Percentiles rank a stretch among this genome's conserved stretches.
Conservation (phyloP, 805 yeast genomes). For the Maudiozyma bulderi region DNA sequence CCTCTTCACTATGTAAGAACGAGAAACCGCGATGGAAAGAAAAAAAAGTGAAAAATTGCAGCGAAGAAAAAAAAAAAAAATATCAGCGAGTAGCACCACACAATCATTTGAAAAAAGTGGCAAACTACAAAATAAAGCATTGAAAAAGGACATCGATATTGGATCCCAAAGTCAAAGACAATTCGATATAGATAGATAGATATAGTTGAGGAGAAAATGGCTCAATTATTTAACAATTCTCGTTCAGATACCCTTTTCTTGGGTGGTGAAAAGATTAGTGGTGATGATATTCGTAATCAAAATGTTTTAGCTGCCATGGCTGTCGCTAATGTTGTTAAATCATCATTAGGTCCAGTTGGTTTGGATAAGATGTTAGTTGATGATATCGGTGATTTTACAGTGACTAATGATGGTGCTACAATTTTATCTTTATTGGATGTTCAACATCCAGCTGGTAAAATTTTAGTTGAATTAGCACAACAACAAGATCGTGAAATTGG, state of each 20-base stretch:
- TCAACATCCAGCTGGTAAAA: conserved; percentile 98
- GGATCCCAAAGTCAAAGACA: too few relatives aligned
- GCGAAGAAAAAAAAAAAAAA: too few relatives aligned
- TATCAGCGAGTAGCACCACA: too few relatives aligned
- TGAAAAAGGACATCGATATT: too few relatives aligned
- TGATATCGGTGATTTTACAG: conserved; percentile 97
- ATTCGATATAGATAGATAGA: background rate
- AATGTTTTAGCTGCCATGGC: conserved; percentile 90
- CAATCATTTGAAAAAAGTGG: too few relatives aligned
- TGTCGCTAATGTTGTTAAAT: conserved; percentile 69
- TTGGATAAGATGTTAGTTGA: conserved; percentile 97
- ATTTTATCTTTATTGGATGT: conserved; percentile 84
- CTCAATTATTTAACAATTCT: conserved; percentile 63
- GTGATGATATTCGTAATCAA: conserved; percentile 93
- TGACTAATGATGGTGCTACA: conserved; percentile 98
- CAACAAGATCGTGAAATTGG: conserved; percentile 99
- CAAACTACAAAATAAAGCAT: too few relatives aligned
- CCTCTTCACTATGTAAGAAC: too few relatives aligned
- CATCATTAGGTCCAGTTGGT: conserved; percentile 97
- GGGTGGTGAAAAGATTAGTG: conserved; percentile 92
- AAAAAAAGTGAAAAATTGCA: too few relatives aligned
- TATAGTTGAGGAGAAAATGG: conserved; percentile 26
- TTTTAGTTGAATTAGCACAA: conserved; percentile 92
- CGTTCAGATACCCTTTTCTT: conserved; percentile 89
- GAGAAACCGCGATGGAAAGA: too few relatives aligned